These are phyloP conservation scores for Phytopythium mirpurense DNA, from an alignment of 352 stramenopile genomes.

Conservation along the genomic window DNA sequence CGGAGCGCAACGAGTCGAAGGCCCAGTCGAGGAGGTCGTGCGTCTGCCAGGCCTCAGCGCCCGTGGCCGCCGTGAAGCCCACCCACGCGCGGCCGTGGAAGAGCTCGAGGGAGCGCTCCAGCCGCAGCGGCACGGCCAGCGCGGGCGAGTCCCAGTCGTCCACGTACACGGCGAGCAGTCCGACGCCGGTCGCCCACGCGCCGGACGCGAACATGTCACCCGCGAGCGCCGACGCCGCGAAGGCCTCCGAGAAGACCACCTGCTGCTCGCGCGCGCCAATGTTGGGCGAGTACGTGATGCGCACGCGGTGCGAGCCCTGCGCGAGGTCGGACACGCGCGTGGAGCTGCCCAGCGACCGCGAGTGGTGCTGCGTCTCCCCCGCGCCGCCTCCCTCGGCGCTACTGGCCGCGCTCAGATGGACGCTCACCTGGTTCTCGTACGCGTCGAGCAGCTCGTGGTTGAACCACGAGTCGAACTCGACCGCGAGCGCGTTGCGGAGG, in stretches of 20 bases:
- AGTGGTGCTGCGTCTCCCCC: constrained; percentile 67
- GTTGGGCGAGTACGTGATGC: constrained; percentile 72
- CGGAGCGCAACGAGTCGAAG: constrained; percentile 57
- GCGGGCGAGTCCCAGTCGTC: constrained; percentile 76
- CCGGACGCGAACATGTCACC: constrained; percentile 66
- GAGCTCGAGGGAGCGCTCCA: constrained; percentile 77
- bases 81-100: constrained; percentile 85
- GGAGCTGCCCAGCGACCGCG: constrained; percentile 65
- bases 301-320: constrained; percentile 51
- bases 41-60: constrained; percentile 75
- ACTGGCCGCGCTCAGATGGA: constrained; percentile 51
- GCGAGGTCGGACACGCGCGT: constrained; percentile 79
- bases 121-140: constrained; percentile 80
- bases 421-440: constrained; percentile 92
- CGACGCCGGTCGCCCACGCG: constrained; percentile 55
- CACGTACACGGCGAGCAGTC: constrained; percentile 84
- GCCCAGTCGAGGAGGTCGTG: constrained; percentile 87
- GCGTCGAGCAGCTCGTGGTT: constrained; percentile 84
- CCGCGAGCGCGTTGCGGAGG: constrained; percentile 74
- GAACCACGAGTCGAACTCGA: constrained; percentile 94
- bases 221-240: constrained; percentile 44
- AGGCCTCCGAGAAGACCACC: constrained; percentile 56
- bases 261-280: constrained; percentile 59
- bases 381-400: not conserved
- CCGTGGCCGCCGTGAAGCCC: constrained; percentile 90